Conservation (phyloP, 192 early-diverging fungal species). For the Coemansia sp. region DNA sequence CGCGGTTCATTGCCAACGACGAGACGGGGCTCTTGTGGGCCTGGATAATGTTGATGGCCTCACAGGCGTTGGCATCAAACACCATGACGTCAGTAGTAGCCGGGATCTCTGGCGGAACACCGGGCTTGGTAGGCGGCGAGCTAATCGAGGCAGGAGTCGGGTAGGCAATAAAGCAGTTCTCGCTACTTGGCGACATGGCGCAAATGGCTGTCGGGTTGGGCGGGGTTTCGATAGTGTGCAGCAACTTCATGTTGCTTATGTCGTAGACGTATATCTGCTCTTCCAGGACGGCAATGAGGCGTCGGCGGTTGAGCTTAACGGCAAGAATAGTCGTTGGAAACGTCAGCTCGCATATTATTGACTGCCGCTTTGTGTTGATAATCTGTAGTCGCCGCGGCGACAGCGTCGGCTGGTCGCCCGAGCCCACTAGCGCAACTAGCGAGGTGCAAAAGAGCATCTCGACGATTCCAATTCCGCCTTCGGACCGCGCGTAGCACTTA, state of each 20-base stretch:
- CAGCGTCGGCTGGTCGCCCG: conserved; percentile 83
- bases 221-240: conserved; percentile 93
- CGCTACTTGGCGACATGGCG: conserved; percentile 87
- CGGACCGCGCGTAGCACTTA: conserved; percentile 87
- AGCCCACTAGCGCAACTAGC: conserved; percentile 93
- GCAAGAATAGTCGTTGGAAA: conserved; percentile 91
- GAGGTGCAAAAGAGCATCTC: conserved; percentile 98
- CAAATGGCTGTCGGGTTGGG: conserved; percentile 88
- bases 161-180: conserved; percentile 94
- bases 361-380: conserved; percentile 96
- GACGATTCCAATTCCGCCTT: conserved; percentile 89
- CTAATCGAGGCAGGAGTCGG: conserved; percentile 73
- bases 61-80: conserved; percentile 84
- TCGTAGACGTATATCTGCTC: conserved; percentile 97
- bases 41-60: conserved; percentile 90
- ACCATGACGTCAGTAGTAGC: conserved; percentile 68
- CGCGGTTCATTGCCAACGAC: conserved; percentile 81
- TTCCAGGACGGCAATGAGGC: conserved; percentile 91
- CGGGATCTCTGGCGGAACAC: conserved; percentile 46
- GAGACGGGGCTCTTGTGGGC: conserved; percentile 93
- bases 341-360: conserved; percentile 95
- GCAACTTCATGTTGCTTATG: conserved; percentile 96
- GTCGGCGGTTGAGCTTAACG: conserved; percentile 92
- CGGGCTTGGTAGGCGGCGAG: conserved; percentile 53
- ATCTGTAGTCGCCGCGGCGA: conserved; percentile 90